Percentiles rank a stretch among this genome's conserved stretches.
These are phyloP conservation scores for Talaromyces sp. DNA, from an alignment of 2,329 filamentous ascomycete genomes.

Conservation along the genomic window DNA sequence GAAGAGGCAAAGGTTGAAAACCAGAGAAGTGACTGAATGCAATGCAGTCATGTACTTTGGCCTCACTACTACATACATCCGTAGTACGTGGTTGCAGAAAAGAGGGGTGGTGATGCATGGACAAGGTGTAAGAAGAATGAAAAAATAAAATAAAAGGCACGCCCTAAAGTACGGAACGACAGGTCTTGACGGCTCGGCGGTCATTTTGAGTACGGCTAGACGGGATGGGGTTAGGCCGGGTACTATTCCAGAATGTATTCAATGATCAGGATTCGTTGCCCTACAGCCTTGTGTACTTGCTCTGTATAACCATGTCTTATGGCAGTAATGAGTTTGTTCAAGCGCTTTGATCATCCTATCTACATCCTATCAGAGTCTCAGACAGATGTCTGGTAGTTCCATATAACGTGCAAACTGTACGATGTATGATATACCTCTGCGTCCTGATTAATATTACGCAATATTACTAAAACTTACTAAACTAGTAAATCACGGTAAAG, in stretches of 20 bases:
- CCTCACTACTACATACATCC: not conserved
- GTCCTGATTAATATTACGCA: not conserved
- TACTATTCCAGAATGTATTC: not conserved
- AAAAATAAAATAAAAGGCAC: not conserved
- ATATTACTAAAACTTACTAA: not conserved
- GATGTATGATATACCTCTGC: no score
- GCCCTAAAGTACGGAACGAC: slow-evolving; percentile 11
- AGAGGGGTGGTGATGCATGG: not conserved
- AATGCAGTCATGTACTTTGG: not conserved
- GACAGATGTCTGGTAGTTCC: no score
- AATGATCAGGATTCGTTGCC: not conserved
- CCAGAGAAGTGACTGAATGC: not conserved
- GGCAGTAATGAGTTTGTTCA: no score
- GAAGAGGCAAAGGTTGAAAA: not conserved
- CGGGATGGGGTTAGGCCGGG: not conserved
- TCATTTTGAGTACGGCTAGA: not conserved
- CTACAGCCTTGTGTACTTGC: not conserved
- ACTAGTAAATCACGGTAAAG: no score
- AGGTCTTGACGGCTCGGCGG: not conserved
- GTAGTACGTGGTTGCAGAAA: not conserved
- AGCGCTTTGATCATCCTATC: no score
- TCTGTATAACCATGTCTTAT: not conserved
- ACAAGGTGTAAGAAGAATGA: not conserved
- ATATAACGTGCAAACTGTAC: no score
- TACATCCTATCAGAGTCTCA: no score